Base-by-base conservation (phyloP, 805 yeast species). In the Wickerhamomyces subpelliculosus region DNA sequence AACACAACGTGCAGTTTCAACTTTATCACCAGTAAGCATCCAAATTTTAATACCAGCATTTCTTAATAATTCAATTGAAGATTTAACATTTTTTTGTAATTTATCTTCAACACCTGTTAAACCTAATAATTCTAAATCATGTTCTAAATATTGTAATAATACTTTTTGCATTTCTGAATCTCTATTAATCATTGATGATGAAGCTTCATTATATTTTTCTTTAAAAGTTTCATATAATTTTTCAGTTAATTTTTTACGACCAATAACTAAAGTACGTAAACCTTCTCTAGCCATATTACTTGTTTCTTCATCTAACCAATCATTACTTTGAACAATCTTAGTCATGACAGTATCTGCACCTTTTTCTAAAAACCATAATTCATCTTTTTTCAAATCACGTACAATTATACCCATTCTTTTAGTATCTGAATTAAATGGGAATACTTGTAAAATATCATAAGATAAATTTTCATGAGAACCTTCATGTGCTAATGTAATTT, bases 21-120 rank as follows among this genome's bases (percentile, higher is more conserved):
- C 97, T 58, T 93, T 93, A 60, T 93, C 99, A 48, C 99, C 99
- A 0, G 99, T 93, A 34, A 93, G 67, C 98, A 93, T 94, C 99
- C 99, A 93, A 36, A 93, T 93, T 52, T 89, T 89, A 39, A 94
- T 78, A 4, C 97, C 98, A 0, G 97, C 99, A 62, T 94, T 93
- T 49, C 98, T 74, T 48, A 93, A 68, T 26, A 89, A 69, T 64
- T 93, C 99, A 41, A 93, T 80, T 0, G 96, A 86, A 0, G 94
- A 73, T 61, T 90, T 90, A 35, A 94, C 96, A 57, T 90, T 88
- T 40, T 76, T 72, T 57, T 93, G 99, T 35, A 93, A 70, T 56
- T 87, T 85, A 58, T 93, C 99, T 57, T 93, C 99, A 19, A 93
- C 99, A 45, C 99, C 99, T 0, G 98, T 93, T 29, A 93, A 66